Percentiles rank a stretch among this genome's conserved stretches.
Conservation (phyloP, 2,329 filamentous ascomycete genomes). For the Juglanconis oblonga region DNA sequence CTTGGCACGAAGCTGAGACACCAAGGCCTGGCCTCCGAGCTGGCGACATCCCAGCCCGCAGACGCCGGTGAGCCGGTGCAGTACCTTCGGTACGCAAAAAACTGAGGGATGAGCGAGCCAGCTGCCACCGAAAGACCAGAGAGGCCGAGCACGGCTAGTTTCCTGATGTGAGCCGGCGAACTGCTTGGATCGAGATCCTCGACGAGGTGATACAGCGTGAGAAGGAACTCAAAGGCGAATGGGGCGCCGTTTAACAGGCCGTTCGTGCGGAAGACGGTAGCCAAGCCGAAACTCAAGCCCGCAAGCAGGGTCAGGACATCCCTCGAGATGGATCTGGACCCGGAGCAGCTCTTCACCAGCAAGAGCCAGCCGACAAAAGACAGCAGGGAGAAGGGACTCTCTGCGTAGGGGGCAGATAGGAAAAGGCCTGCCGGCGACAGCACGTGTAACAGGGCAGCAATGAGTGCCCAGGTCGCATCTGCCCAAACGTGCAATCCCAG, state of each 20-base stretch:
- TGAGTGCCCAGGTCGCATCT: conserved; percentile 56
- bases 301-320: conserved; percentile 57
- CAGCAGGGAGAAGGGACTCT: conserved; percentile 74
- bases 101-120: conserved; percentile 71
- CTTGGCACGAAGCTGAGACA: conserved; percentile 72
- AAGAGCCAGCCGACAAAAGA: conserved; percentile 71
- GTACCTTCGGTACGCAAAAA: conserved; percentile 69
- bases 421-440: conserved; percentile 88
- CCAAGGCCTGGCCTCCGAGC: conserved; percentile 61
- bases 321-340: conserved; percentile 29
- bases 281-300: conserved; percentile 67
- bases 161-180: conserved; percentile 41
- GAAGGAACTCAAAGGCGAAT: conserved; percentile 62
- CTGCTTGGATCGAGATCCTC: conserved; percentile 36
- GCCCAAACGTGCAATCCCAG: conserved; percentile 59
- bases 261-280: conserved; percentile 78
- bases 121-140: conserved; percentile 66
- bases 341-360: conserved; percentile 54
- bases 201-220: conserved; percentile 30
- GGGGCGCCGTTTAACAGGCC: conserved; percentile 78
- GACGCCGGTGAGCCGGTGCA: conserved; percentile 41
- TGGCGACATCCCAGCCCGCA: conserved; percentile 23
- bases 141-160: conserved; percentile 56
- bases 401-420: conserved; percentile 80
- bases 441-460: conserved; percentile 72